Evolutionary conservation across 2,329 filamentous ascomycete species (phyloP), one percentile per base, ranked within the genome.

Genomic region (Leptographium procerum): DNA sequence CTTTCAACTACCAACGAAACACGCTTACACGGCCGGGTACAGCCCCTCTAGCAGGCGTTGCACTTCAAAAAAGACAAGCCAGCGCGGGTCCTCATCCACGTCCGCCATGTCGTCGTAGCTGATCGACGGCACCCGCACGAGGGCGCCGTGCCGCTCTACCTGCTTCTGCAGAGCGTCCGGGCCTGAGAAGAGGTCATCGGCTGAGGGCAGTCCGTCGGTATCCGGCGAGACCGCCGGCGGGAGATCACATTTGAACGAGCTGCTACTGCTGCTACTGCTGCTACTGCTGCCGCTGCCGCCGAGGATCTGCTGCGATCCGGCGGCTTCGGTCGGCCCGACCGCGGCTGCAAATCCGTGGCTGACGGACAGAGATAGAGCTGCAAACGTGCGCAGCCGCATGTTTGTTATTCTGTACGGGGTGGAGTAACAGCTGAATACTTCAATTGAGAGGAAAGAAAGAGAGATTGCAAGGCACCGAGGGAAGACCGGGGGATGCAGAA

Each of bases 31-130:
- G 6, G 74, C 66, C 1, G 81, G 81, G 61, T 82, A 85, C 0
- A 75, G 73, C 58, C 70, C 64, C 59, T 74, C 64, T 45, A 84
- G 68, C 45, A 77, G 77, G 8, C 66, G 65, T 2, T 78, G 76
- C 58, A 86, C 77, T 4, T 77, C 69, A 52, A 75, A 75, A 63
- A 87, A 78, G 14, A 78, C 73, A 3, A 82, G 75, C 76, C 83
- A 87, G 56, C 80, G 73, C 48, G 75, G 68, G 63, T 86, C 83
- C 52, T 75, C 69, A 29, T 77, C 79, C 22, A 84, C 68, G 0
- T 69, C 67, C 3, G 78, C 80, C 60, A 83, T 69, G 60, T 82
- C 75, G 54, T 68, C 66, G 28, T 65, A 65, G 5, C 65, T 67
- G 52, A 65, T 66, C 33, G 67, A 66, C 50, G 65, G 66, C 58